These are phyloP conservation scores for Dentipellis fragilis DNA, from an alignment of 768 basidiomycete species.

Conservation along the genomic window DNA sequence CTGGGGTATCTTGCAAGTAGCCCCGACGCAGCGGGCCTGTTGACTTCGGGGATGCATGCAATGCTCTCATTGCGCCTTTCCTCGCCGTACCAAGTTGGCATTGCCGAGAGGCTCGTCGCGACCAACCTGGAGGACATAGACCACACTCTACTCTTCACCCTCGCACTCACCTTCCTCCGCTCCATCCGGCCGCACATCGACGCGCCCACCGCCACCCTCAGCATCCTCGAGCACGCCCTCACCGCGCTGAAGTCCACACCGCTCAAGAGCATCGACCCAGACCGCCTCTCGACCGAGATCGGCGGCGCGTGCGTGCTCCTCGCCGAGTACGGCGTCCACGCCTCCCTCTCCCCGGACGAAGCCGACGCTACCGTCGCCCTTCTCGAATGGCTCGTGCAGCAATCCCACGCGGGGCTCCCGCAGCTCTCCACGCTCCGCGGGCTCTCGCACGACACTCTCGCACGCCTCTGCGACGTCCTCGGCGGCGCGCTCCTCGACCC, in stretches of 20 bases:
- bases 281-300: conserved; percentile 22
- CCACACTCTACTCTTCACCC: conserved; percentile 13
- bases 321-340: conserved; percentile 15
- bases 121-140: conserved; percentile 8
- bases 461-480: conserved; percentile 34
- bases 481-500: conserved; percentile 16
- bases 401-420: conserved; percentile 28
- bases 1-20: conserved; percentile 30
- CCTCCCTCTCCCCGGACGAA: conserved; percentile 9
- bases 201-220: conserved; percentile 16
- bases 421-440: conserved; percentile 38
- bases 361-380: conserved; percentile 32
- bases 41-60: conserved; percentile 33
- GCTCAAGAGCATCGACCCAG: conserved; percentile 10
- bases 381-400: conserved; percentile 41
- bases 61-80: conserved; percentile 40
- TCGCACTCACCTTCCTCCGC: conserved; percentile 17
- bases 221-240: conserved; percentile 2
- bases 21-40: conserved; percentile 30
- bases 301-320: conserved; percentile 26
- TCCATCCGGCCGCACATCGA: conserved; percentile 13
- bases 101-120: conserved; percentile 25
- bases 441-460: conserved; percentile 36
- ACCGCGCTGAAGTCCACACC: conserved; percentile 7
- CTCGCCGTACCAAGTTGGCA: conserved; percentile 32